phyloP scores from a whole-genome alignment of 2,329 filamentous ascomycete species.

The Geosmithia putterillii region DNA sequence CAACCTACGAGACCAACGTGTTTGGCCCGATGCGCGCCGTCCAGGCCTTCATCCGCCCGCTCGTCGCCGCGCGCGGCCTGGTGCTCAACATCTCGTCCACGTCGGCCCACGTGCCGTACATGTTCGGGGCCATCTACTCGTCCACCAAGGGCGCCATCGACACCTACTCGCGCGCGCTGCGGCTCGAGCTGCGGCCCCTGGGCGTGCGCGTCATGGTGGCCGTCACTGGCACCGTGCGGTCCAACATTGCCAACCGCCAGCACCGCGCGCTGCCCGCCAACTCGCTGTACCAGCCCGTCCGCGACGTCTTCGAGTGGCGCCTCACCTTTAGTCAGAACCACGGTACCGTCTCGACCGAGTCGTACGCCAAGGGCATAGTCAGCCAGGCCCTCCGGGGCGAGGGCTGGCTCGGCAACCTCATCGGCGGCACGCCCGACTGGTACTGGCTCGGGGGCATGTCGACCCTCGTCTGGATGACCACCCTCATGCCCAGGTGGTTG shows the following conservation, averaged over 20 bases:
- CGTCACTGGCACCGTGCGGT: constrained; percentile 40
- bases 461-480: constrained; percentile 2
- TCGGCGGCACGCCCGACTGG: constrained; percentile 2
- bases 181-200: constrained; percentile 40
- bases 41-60: constrained; percentile 33
- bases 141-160: constrained; percentile 43
- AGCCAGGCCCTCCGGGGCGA: constrained; percentile 25
- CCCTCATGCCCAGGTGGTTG: constrained; percentile 3
- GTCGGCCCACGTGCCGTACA: constrained; percentile 35
- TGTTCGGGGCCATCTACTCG: constrained; percentile 40
- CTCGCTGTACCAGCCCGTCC: constrained; percentile 34
- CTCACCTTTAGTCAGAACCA: constrained; percentile 36
- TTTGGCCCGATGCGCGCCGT: constrained; percentile 45
- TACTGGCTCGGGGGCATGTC: constrained; percentile 5
- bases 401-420: constrained; percentile 15
- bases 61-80: constrained; percentile 36
- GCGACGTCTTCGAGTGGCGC: constrained; percentile 31
- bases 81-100: constrained; percentile 44
- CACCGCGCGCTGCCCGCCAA: constrained; percentile 27
- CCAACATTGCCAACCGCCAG: constrained; percentile 31
- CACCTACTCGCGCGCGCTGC: constrained; percentile 38
- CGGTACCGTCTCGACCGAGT: constrained; percentile 24
- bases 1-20: constrained; percentile 44
- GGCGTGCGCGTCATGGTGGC: constrained; percentile 44
- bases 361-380: constrained; percentile 30